Evolutionary conservation across 2,329 filamentous ascomycete species (phyloP), one percentile per base, ranked within the genome.

Genomic region (Hypomyces perniciosus): DNA sequence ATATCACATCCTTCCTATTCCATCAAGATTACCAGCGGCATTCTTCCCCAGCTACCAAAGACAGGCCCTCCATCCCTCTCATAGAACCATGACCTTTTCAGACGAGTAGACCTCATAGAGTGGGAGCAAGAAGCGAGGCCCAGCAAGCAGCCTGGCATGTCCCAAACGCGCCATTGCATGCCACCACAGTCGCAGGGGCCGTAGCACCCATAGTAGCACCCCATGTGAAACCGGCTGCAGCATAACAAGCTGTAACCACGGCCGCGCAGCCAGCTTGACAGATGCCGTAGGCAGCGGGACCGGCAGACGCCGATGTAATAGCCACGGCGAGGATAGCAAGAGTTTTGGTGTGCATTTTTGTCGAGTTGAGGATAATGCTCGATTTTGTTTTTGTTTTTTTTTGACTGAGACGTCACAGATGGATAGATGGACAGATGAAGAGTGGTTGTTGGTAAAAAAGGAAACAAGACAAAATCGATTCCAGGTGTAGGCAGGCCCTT

Each of bases 231-330:
- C 74, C 74, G 0, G 66, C 73, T 2, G 68, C 74, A 2, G 59
- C 37, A 44, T 77, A 77, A 53, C 73, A 77, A 0, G 72, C 70
- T 52, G 65, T 68, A 0, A 75, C 73, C 0, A 76, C 58, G 0
- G 52, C 53, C 1, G 73, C 57, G 12, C 74, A 77, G 5, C 74
- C 72, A 1, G 69, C 68, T 55, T 78, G 73, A 42, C 70, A 77
- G 9, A 9, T 35, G n/a, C 1, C 58, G 60, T 12, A 42, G 1
- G 46, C 39, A 2, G 30, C 7, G 27, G 46, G 46, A 3, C 46
- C 46, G 9, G 46, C 46, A 8, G 27, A 5, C 5, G 26, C n/a
- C 6, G 46, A 10, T 5, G 46, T 6, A 9, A 38, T 38, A 33
- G 26, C 8, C 4, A 43, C 26, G 12, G 31, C 4, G 5, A 6